Evolutionary conservation across 306 rosid genomes (phyloP), one percentile per base, ranked within the genome.

Genomic region (Sicyos baderoa): DNA sequence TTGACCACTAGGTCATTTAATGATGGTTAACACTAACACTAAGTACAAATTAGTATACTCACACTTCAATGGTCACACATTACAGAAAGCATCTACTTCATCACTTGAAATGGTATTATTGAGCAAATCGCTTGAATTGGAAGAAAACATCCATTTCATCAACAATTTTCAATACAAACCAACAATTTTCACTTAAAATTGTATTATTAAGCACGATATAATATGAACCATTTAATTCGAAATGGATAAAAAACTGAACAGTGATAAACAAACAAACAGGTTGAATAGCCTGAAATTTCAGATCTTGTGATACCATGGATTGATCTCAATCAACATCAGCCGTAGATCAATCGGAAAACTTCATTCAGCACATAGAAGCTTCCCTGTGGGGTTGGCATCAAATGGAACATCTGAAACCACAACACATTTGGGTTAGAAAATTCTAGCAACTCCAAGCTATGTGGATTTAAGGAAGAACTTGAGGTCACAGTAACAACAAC

Each of bases 291-390:
- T 44, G 40, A 47, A 54, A 65, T 47, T 47, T 45, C 71, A 65
- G 37, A 19, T 3, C 54, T 40, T 21, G 21, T 54, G 45, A 64
- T 19, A 13, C 53, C 70, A 64, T 12, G 18, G 18, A 19, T 15
- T 47, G 8, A 27, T 65, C 73, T 40, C 45, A 6, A 0, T 27
- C 55, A 25, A 72, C 77, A 76, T 92, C 89, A 92, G 0, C 35
- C 35, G 98, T 92, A 92, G 82, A 89, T 92, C 91, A 92, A 77
- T 23, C 98, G 92, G 86, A 92, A 92, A 66, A 92, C 84, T 78
- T 92, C 98, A 72, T 92, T 92, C 80, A 80, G 80, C 74, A 92
- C 98, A 68, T 82, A 87, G 69, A 84, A 92, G 89, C 95, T 87
- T 74, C 89, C 92, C 74, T 79, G 89, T 9, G 84, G 87, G n/a